Evolutionary conservation across 148 eudicot species (phyloP).

Genomic region (Diospyros lotus): DNA sequence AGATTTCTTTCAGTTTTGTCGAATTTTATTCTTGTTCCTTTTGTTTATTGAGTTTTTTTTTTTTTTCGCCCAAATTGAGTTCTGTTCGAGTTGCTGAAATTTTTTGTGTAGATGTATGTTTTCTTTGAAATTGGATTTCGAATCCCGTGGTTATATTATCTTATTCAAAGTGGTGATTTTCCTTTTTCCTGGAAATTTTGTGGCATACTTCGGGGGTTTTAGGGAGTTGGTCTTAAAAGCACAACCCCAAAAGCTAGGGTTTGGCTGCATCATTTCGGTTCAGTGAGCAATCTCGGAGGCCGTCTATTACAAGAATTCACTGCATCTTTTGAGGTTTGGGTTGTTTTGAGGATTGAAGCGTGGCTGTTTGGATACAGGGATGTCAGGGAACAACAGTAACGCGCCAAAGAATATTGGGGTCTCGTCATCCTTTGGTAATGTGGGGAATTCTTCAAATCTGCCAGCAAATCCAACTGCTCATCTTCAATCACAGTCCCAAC

Average conservation of each 20-base stretch:
- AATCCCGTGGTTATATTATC: not conserved
- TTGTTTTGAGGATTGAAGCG: conserved; percentile 11
- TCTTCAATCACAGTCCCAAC: conserved; percentile 41
- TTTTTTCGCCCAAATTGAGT: not conserved
- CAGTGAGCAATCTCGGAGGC: not conserved
- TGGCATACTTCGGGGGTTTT: not conserved
- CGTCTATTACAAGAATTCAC: not conserved
- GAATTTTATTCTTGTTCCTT: too few species aligned
- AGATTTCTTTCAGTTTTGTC: too few species aligned
- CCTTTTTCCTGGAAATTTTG: not conserved
- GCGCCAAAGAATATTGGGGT: conserved; percentile 50
- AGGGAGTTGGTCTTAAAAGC: not conserved
- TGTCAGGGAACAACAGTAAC: conserved; percentile 67
- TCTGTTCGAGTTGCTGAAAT: not conserved
- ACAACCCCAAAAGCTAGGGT: not conserved
- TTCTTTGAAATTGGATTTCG: not conserved
- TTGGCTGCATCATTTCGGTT: conserved; percentile 4
- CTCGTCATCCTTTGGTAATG: conserved; percentile 60
- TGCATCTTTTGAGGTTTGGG: not conserved
- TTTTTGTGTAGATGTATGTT: not conserved
- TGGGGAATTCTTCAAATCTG: conserved; percentile 48
- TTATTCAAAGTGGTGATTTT: not conserved
- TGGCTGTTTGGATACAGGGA: conserved; percentile 17
- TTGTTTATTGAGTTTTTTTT: too few species aligned
- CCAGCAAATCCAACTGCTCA: conserved; percentile 45